phyloP scores from a whole-genome alignment of 306 rosid genomes.

The Comarum palustre region DNA sequence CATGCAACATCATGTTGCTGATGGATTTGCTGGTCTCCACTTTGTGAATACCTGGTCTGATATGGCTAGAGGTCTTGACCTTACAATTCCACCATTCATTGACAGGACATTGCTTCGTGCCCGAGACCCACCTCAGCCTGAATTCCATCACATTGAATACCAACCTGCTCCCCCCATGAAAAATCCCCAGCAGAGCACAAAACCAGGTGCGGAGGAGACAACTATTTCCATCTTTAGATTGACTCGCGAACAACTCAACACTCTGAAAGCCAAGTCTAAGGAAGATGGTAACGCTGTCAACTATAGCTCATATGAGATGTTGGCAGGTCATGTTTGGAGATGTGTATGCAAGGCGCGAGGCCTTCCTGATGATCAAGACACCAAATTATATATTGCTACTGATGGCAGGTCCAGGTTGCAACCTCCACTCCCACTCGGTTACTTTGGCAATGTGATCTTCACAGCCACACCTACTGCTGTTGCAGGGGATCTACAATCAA shows the following conservation, averaged over 20 bases:
- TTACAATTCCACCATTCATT: slow-evolving; percentile 63
- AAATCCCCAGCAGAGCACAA: slow-evolving; percentile 29
- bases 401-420: slow-evolving; percentile 79
- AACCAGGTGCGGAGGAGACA: slow-evolving; percentile 30
- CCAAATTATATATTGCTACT: slow-evolving; percentile 74
- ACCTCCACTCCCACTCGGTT: slow-evolving; percentile 78
- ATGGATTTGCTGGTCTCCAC: slow-evolving; percentile 87
- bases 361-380: slow-evolving; percentile 66
- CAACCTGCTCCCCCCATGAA: slow-evolving; percentile 72
- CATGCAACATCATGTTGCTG: slow-evolving; percentile 81
- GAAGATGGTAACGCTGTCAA: slow-evolving; percentile 55
- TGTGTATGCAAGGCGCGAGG: slow-evolving; percentile 60
- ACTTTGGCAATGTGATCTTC: slow-evolving; percentile 85
- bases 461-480: slow-evolving; percentile 66
- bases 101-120: slow-evolving; percentile 70
- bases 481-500: slow-evolving; percentile 65
- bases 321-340: slow-evolving; percentile 83
- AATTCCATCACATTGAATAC: slow-evolving; percentile 76
- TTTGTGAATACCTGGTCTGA: slow-evolving; percentile 89
- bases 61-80: slow-evolving; percentile 75
- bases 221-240: slow-evolving; percentile 61
- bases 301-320: slow-evolving; percentile 82
- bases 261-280: slow-evolving; percentile 60
- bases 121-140: slow-evolving; percentile 67
- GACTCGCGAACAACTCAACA: slow-evolving; percentile 54